These are phyloP conservation scores for Pseudopyrenochaeta lycopersici DNA, from an alignment of 2,329 filamentous ascomycete genomes.

Conservation along the genomic window DNA sequence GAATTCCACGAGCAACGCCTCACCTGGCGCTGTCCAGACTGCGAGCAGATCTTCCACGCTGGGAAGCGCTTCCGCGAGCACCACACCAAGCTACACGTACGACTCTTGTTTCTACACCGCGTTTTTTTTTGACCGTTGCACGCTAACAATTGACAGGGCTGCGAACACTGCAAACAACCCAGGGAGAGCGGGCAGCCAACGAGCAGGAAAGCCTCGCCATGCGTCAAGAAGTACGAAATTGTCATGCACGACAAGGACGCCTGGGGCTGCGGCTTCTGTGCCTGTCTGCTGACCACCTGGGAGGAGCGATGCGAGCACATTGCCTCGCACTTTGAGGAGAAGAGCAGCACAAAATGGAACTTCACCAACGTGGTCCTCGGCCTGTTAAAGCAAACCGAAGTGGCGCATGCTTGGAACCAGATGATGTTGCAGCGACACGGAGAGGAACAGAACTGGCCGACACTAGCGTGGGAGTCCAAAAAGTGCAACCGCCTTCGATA, in stretches of 20 bases:
- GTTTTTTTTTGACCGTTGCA: neutral
- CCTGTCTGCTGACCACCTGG: slow-evolving; percentile 68
- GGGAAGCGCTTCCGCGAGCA: slow-evolving; percentile 75
- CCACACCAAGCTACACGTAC: slow-evolving; percentile 70
- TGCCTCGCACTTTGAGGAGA: slow-evolving; percentile 72
- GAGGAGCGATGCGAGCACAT: slow-evolving; percentile 75
- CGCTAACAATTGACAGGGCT: slow-evolving; percentile 51
- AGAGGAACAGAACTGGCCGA: slow-evolving; percentile 59
- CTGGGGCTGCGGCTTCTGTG: slow-evolving; percentile 75
- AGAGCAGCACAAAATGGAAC: slow-evolving; percentile 70
- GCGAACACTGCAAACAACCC: slow-evolving; percentile 71
- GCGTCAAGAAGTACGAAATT: slow-evolving; percentile 51
- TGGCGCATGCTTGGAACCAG: slow-evolving; percentile 69
- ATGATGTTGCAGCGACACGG: slow-evolving; percentile 64
- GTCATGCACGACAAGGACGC: slow-evolving; percentile 69
- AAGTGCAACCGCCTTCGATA: slow-evolving; percentile 71
- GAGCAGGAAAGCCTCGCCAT: slow-evolving; percentile 61
- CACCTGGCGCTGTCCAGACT: slow-evolving; percentile 73
- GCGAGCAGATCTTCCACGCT: slow-evolving; percentile 73
- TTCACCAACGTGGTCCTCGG: slow-evolving; percentile 74
- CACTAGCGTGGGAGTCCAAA: slow-evolving; percentile 69
- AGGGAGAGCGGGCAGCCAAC: slow-evolving; percentile 62
- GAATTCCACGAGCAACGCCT: slow-evolving; percentile 75
- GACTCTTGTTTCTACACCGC: slow-evolving; percentile 34
- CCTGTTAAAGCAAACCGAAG: slow-evolving; percentile 70